Percentiles rank a stretch among this genome's conserved stretches.
phyloP scores from a whole-genome alignment of 2,329 filamentous ascomycete genomes.

The Xylaria sp. region DNA sequence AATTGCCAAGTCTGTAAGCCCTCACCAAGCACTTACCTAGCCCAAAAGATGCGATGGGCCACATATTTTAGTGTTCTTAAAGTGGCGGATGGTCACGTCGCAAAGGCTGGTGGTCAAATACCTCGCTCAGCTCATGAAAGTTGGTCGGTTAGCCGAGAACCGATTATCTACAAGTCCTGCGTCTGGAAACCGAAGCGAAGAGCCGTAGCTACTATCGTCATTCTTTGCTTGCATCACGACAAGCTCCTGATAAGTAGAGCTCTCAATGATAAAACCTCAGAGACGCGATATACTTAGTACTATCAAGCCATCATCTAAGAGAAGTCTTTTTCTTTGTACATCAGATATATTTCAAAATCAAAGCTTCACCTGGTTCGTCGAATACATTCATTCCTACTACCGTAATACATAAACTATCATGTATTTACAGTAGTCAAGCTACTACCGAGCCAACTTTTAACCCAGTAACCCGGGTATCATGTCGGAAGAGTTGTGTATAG shows the following conservation, averaged over 20 bases:
- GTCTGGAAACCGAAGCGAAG: background rate
- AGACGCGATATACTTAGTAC: background rate
- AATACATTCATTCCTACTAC: background rate
- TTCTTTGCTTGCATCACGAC: background rate
- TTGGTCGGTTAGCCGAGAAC: background rate
- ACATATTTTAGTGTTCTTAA: background rate
- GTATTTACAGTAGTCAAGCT: background rate
- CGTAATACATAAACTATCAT: background rate
- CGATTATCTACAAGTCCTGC: background rate
- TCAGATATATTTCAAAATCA: background rate
- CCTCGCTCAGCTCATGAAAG: background rate
- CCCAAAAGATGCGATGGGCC: slow-evolving; percentile 7
- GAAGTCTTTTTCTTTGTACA: background rate
- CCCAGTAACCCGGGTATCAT: background rate
- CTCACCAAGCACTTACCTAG: slow-evolving; percentile 9
- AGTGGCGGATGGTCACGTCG: background rate
- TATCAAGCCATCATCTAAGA: background rate
- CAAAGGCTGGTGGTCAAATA: background rate
- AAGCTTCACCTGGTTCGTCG: background rate
- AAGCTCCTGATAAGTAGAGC: too few species aligned
- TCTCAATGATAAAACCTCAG: background rate
- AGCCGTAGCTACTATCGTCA: background rate
- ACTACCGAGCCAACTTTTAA: background rate
- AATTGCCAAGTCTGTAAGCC: slow-evolving; percentile 32
- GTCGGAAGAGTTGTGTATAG: background rate